These are phyloP conservation scores for Prosopis cineraria DNA, from an alignment of 306 rosid genomes.

Conservation along the genomic window DNA sequence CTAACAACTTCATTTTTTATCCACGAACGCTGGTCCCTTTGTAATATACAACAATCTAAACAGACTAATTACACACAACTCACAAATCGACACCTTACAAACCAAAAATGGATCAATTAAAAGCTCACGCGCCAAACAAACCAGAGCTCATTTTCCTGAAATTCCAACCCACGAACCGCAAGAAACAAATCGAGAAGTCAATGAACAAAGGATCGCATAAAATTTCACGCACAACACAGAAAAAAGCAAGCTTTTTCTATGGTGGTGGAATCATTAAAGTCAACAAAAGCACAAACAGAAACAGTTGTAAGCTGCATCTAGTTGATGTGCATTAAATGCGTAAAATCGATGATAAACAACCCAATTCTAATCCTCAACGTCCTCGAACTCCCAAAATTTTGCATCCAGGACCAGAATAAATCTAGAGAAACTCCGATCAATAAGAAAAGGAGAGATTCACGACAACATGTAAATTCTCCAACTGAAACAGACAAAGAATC, in stretches of 20 bases:
- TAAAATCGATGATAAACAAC: conserved; percentile 28
- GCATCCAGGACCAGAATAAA: conserved; percentile 21
- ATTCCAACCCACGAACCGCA: conserved; percentile 8
- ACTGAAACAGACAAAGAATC: conserved; percentile 1
- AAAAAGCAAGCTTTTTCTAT: background rate
- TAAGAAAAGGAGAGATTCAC: background rate
- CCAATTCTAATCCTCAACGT: conserved; percentile 21
- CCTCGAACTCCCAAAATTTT: background rate
- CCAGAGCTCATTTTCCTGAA: background rate
- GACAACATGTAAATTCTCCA: conserved; percentile 18
- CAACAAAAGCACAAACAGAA: conserved; percentile 27
- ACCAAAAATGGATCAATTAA: conserved; percentile 18
- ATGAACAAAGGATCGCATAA: background rate
- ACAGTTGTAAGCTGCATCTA: conserved; percentile 20
- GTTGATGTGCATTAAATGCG: conserved; percentile 8
- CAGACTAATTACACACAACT: background rate
- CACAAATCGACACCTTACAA: conserved; percentile 14
- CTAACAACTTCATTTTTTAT: background rate
- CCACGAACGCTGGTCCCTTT: conserved; percentile 13
- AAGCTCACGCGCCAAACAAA: background rate
- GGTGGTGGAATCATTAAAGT: conserved; percentile 24
- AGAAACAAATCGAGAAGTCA: conserved; percentile 1
- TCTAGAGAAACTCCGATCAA: conserved; percentile 14
- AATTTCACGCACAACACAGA: conserved; percentile 9
- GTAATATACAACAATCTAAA: conserved; percentile 1